Evolutionary conservation across 2,329 filamentous ascomycete genomes (phyloP).

Genomic region (Pyricularia pennisetigena): DNA sequence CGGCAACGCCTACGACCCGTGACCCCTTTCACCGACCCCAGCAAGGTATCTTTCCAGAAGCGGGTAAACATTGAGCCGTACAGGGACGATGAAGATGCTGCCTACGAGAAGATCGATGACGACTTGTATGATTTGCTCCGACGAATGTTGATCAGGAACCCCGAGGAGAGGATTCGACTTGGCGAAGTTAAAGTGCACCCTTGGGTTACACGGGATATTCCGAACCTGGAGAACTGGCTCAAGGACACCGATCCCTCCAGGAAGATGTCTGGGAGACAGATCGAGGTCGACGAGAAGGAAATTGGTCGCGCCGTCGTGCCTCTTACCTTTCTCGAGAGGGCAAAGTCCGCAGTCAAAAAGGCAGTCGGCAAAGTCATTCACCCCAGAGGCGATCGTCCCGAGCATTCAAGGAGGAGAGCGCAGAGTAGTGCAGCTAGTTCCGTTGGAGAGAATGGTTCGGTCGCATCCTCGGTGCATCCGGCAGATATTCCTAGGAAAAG

Average conservation of each 20-base stretch:
- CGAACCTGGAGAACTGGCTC: constrained; percentile 72
- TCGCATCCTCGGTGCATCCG: constrained; percentile 40
- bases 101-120: constrained; percentile 79
- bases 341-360: constrained; percentile 68
- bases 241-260: constrained; percentile 83
- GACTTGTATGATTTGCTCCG: constrained; percentile 68
- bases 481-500: constrained; percentile 43
- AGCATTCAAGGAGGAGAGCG: constrained; percentile 44
- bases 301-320: constrained; percentile 85
- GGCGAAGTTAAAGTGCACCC: constrained; percentile 89
- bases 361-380: constrained; percentile 55
- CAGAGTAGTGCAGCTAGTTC: constrained; percentile 57
- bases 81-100: constrained; percentile 66
- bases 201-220: constrained; percentile 76
- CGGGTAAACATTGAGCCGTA: constrained; percentile 55
- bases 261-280: constrained; percentile 70
- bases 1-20: constrained; percentile 70
- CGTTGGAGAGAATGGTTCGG: constrained; percentile 39
- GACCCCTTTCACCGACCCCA: constrained; percentile 47
- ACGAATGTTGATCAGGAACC: constrained; percentile 80
- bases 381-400: constrained; percentile 45
- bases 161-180: constrained; percentile 76
- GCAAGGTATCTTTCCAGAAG: constrained; percentile 43
- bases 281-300: constrained; percentile 86
- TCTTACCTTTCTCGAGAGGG: constrained; percentile 76